Percentiles rank a stretch among this genome's conserved stretches.
Conservation (phyloP, 2,329 filamentous ascomycete genomes). For the Penicillium capsulatum region DNA sequence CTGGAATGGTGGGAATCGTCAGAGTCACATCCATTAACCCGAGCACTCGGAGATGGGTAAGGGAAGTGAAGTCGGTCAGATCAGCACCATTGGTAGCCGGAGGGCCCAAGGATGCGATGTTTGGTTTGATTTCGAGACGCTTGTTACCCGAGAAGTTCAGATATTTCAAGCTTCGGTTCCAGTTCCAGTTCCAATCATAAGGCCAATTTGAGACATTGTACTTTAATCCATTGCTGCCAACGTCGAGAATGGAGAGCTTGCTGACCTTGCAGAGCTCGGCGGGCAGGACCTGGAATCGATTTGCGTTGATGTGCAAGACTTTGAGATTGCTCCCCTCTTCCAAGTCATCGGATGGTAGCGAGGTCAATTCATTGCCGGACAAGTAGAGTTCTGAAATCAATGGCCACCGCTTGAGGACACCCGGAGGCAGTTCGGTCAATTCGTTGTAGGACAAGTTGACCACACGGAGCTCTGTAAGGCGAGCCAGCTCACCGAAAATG, state of each 20-base stretch:
- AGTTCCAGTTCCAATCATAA: constrained; percentile 99
- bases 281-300: constrained; percentile 94
- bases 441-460: constrained; percentile 95
- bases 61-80: constrained; percentile 83
- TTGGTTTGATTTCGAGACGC: constrained; percentile 79
- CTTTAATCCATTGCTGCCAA: constrained; percentile 90
- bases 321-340: constrained; percentile 85
- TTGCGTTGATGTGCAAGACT: constrained; percentile 90
- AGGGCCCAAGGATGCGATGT: constrained; percentile 53
- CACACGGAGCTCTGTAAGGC: constrained; percentile 77
- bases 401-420: constrained; percentile 84
- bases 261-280: constrained; percentile 93
- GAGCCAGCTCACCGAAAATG: constrained; percentile 83
- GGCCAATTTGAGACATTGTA: constrained; percentile 99
- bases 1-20: constrained; percentile 86
- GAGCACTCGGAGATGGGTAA: constrained; percentile 78
- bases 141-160: constrained; percentile 97
- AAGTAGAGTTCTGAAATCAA: constrained; percentile 88
- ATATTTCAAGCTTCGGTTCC: constrained; percentile 91
- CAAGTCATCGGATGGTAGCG: constrained; percentile 85
- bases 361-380: constrained; percentile 90
- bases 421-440: constrained; percentile 83
- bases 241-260: constrained; percentile 86
- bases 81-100: constrained; percentile 56
- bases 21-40: constrained; percentile 98